These are phyloP conservation scores for Pyrenochaeta sp. DNA, from an alignment of 2,329 filamentous ascomycete genomes.

Conservation along the genomic window DNA sequence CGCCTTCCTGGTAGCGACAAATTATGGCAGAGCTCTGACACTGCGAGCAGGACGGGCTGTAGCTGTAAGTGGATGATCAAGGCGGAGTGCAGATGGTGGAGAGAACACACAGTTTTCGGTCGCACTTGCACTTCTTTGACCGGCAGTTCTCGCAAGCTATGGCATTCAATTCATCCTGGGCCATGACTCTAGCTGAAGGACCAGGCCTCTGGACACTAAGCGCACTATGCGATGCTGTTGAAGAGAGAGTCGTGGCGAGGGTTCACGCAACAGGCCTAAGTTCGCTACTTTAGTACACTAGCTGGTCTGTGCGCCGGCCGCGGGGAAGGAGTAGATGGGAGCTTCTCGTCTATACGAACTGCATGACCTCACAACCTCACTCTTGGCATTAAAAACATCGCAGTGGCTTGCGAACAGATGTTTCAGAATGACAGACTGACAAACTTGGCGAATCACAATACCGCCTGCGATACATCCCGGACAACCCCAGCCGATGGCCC, in stretches of 20 bases:
- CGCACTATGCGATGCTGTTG: not conserved
- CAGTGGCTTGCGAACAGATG: not conserved
- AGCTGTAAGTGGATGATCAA: not conserved
- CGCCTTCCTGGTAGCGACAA: slow-evolving; percentile 36
- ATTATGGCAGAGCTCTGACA: slow-evolving; percentile 19
- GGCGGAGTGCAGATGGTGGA: not conserved
- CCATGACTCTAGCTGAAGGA: too few species aligned
- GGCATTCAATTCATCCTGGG: slow-evolving; percentile 18
- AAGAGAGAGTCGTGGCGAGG: not conserved
- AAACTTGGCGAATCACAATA: not conserved
- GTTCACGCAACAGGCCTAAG: not conserved
- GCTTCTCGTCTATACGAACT: not conserved
- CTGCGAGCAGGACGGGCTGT: slow-evolving; percentile 36
- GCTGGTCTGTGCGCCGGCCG: too few species aligned
- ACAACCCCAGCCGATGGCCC: not conserved
- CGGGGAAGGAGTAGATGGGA: too few species aligned
- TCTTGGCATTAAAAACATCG: too few species aligned
- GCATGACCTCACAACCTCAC: too few species aligned
- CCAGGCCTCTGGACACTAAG: not conserved
- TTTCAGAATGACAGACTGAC: not conserved
- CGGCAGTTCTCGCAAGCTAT: slow-evolving; percentile 40
- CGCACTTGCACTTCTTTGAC: slow-evolving; percentile 39
- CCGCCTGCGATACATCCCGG: not conserved
- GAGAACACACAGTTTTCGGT: slow-evolving; percentile 30
- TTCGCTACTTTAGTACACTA: too few species aligned